Evolutionary conservation across 441 rosid genomes (phyloP).

Genomic region (Omphalea diandra): DNA sequence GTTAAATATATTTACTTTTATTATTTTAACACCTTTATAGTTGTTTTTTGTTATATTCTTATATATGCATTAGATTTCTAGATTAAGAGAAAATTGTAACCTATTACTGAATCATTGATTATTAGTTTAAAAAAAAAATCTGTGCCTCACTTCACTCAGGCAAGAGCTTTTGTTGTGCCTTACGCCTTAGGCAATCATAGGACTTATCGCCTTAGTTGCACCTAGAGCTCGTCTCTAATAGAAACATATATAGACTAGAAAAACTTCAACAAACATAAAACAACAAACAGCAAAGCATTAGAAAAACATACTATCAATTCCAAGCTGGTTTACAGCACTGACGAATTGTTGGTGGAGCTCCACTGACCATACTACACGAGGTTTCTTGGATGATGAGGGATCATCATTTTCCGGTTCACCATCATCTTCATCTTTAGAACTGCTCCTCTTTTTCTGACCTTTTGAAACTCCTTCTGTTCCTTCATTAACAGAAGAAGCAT

Average conservation of each 20-base stretch:
- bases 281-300: constrained; percentile 20
- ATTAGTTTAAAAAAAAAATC: too few species aligned
- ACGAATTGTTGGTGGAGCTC: constrained; percentile 91
- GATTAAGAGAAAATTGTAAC: too few species aligned
- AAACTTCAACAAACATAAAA: not conserved
- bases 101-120: too few species aligned
- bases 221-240: not conserved
- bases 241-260: not conserved
- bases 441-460: constrained; percentile 55
- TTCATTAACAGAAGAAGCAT: constrained; percentile 57
- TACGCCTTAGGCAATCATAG: too few species aligned
- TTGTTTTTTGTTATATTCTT: too few species aligned
- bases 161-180: too few species aligned
- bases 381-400: constrained; percentile 59
- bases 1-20: too few species aligned
- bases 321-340: constrained; percentile 73
- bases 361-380: constrained; percentile 88
- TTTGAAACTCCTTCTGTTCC: constrained; percentile 47
- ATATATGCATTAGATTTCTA: too few species aligned
- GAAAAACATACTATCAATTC: constrained; percentile 72
- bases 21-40: too few species aligned
- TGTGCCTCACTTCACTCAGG: too few species aligned
- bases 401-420: constrained; percentile 57
- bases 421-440: constrained; percentile 55
- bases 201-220: too few species aligned